Evolutionary conservation across 108 stramenopile species (phyloP).

Genomic region (Discostella pseudostelligera): DNA sequence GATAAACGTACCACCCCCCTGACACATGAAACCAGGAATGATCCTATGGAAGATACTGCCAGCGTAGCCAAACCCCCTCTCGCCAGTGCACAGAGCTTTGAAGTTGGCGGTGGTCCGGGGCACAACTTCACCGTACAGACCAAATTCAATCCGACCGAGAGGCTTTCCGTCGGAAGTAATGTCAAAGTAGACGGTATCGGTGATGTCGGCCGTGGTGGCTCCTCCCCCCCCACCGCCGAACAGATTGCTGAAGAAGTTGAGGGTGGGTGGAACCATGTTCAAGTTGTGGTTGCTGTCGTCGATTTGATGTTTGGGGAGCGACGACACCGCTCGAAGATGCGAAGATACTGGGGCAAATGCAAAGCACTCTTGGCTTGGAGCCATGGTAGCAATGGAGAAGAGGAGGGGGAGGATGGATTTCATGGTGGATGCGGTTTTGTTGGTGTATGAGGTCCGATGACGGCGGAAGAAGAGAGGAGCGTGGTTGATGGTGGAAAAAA

Average conservation of each 20-base stretch:
- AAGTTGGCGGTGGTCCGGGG: slow-evolving; percentile 93
- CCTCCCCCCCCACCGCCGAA: slow-evolving; percentile 60
- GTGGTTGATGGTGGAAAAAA: too few species aligned
- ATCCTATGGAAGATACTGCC: slow-evolving; percentile 85
- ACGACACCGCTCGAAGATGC: background rate
- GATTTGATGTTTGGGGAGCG: background rate
- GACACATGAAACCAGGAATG: slow-evolving; percentile 85
- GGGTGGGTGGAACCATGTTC: slow-evolving; percentile 14
- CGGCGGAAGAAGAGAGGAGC: background rate
- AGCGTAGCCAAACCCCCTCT: slow-evolving; percentile 88
- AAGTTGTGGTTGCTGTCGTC: background rate
- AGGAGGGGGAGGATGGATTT: slow-evolving; percentile 11
- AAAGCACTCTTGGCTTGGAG: slow-evolving; percentile 4
- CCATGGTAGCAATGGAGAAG: slow-evolving; percentile 15
- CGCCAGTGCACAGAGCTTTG: slow-evolving; percentile 82
- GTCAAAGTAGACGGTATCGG: slow-evolving; percentile 92
- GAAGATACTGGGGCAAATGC: slow-evolving; percentile 16
- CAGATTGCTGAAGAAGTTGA: slow-evolving; percentile 41
- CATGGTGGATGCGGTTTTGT: slow-evolving; percentile 7
- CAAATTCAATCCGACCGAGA: slow-evolving; percentile 84
- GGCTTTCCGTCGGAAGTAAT: slow-evolving; percentile 71
- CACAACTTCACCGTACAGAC: slow-evolving; percentile 80
- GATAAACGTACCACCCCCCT: too few species aligned
- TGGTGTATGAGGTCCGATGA: background rate
- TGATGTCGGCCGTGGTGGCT: slow-evolving; percentile 72